Base-by-base conservation (phyloP, 1,284 basidiomycete species). In the Naganishia albida region DNA sequence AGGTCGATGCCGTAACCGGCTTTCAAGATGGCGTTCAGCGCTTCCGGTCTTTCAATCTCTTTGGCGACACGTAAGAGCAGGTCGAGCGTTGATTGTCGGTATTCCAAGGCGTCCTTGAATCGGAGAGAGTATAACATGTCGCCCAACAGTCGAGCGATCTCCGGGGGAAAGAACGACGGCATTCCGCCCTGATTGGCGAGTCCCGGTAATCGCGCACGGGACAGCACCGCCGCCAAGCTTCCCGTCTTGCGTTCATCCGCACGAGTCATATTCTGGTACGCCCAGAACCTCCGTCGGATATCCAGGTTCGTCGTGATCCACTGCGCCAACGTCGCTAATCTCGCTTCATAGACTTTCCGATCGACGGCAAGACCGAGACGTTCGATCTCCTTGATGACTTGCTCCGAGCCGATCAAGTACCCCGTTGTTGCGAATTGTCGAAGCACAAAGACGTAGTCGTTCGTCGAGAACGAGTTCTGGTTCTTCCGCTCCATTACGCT, bases 311-410 rank as follows among this genome's bases (percentile, higher is more conserved):
- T 42, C 12, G 60, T 40, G 3, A 67, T 39, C 66, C 66, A 67
- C 25, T 62, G 48, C 23, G 66, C 39, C 7, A 67, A 18, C 3
- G 62, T 51, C 7, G 50, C 42, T 1, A 67, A 26, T 44, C 66
- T 46, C 12, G 50, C 44, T 46, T 67, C 66, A n/a, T 67, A 44
- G 2, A 60, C 43, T 42, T 67, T 60, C 15, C 42, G 38, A 18
- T 53, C 39, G 12, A 64, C 39, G 15, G 62, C 25, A 15, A 67
- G 25, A 0, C 66, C 66, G 12, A 42, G 55, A 0, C 44, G 42
- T 28, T 48, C 49, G 43, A 67, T 67, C 26, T 67, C 66, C 55
- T 52, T 57, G 62, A 64, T 49, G 42, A 67, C 66, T 51, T 62
- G 55, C 38, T 67, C 66, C 7, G 62, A 59, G 12, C 62, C 66